Percentiles rank a stretch among this genome's conserved stretches.
Evolutionary conservation across 208 protist genomes (phyloP).

Genomic region (Trypanosoma cruzi): DNA sequence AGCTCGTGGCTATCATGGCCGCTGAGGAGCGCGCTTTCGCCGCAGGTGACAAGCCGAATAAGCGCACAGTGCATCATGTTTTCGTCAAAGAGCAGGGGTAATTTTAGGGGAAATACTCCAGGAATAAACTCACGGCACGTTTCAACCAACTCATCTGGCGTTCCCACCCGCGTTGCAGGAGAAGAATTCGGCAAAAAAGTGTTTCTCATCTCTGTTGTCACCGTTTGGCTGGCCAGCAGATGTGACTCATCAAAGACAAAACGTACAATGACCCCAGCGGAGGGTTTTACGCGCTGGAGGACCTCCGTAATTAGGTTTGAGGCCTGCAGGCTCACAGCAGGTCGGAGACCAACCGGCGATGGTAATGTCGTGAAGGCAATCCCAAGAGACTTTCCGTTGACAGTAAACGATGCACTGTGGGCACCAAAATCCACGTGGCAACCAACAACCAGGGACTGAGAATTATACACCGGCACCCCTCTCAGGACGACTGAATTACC

Average conservation of each 20-base stretch:
- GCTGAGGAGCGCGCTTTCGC: background rate
- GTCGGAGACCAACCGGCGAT: conserved; percentile 19
- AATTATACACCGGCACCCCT: conserved; percentile 24
- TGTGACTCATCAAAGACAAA: conserved; percentile 32
- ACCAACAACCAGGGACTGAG: conserved; percentile 28
- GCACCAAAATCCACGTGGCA: conserved; percentile 24
- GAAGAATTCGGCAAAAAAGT: background rate
- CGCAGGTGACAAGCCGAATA: conserved; percentile 22
- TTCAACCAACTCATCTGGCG: background rate
- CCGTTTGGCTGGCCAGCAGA: conserved; percentile 12
- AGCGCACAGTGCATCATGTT: conserved; percentile 26
- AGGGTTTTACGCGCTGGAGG: conserved; percentile 15
- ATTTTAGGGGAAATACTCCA: background rate
- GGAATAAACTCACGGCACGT: conserved; percentile 10
- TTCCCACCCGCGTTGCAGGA: background rate
- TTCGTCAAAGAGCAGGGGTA: conserved; percentile 27
- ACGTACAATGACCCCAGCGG: conserved; percentile 25
- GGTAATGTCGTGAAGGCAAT: conserved; percentile 27
- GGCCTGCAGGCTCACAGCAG: conserved; percentile 33
- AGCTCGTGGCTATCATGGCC: conserved; percentile 8
- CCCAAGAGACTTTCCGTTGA: conserved; percentile 47
- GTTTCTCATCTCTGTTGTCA: background rate
- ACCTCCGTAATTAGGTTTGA: conserved; percentile 9
- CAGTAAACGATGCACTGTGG: conserved; percentile 22
- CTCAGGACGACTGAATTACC: background rate